Base-by-base conservation (phyloP, 495 filamentous ascomycete species). In the Talaromyces wortmannii region DNA sequence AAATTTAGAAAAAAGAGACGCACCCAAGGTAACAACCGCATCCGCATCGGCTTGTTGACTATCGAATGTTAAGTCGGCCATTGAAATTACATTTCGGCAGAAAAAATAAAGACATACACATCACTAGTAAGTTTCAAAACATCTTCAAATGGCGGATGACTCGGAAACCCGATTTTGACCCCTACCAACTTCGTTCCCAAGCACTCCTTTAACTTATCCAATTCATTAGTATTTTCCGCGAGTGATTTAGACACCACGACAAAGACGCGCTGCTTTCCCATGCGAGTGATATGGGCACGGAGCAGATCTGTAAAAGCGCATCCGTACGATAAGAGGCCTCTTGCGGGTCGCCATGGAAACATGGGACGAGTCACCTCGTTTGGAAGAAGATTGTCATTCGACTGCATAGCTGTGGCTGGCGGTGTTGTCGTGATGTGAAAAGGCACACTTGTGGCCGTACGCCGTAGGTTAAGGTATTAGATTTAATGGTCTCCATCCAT, bases 331-430 rank as follows among this genome's bases (percentile, higher is more conserved):
- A 50, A 50, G 47, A 50, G 47, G 5, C 47, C 47, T 50, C 31
- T 50, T 50, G n/a, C 29, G 29, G 47, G 47, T 50, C 47, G 47
- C 47, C 47, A 50, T 50, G 47, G 29, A 31, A 50, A 50, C 47
- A 50, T 50, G 47, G 47, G 47, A 50, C 47, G 47, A 50, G 47
- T 50, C 30, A 31, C 47, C 29, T 50, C 47, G 47, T 50, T 50
- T 31, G 47, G 47, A 50, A 46, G 44, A 17, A 4, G 6, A 31
- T 50, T 18, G 7, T 50, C 18, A 11, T 8, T 50, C 29, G 47
- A 13, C 11, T 8, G 47, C 47, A 50, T 50, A 40, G 1, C 13
- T 10, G 29, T 31, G 18, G 17, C 31, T 31, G 11, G 47, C 31
- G 29, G 6, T 31, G 47, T 50, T 30, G 30, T 50, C 29, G 29